Conservation (phyloP, 1,284 basidiomycete genomes). For the Apiotrichum brassicae region DNA sequence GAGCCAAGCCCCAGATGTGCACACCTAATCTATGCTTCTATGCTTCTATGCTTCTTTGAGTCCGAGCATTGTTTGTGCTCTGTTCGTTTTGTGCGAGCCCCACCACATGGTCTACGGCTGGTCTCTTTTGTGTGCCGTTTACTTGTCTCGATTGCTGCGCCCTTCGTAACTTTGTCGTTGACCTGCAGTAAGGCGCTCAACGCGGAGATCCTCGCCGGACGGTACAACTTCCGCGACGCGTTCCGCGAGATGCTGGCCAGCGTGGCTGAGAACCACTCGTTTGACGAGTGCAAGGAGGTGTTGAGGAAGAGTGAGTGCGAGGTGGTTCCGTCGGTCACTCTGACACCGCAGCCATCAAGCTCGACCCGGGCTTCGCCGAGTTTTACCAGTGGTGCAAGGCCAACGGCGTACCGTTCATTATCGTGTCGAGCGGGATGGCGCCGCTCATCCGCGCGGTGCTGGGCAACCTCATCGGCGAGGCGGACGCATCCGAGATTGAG, state of each 20-base stretch:
- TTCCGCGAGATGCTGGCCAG: constrained; percentile 75
- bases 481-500: constrained; percentile 67
- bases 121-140: too few relatives aligned
- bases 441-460: constrained; percentile 80
- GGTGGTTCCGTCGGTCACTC: background rate
- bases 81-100: too few relatives aligned
- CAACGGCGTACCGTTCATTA: constrained; percentile 74
- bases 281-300: constrained; percentile 70
- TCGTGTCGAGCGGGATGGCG: constrained; percentile 90
- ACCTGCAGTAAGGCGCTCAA: constrained; percentile 61
- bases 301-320: constrained; percentile 55
- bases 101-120: too few relatives aligned
- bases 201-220: constrained; percentile 60
- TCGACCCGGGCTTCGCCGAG: constrained; percentile 79
- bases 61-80: too few relatives aligned
- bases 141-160: too few relatives aligned
- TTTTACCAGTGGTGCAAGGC: constrained; percentile 75
- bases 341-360: constrained; percentile 59
- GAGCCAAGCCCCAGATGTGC: too few relatives aligned
- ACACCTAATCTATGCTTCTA: too few relatives aligned
- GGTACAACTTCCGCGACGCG: constrained; percentile 66
- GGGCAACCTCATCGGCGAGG: constrained; percentile 65
- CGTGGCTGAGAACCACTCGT: constrained; percentile 54
- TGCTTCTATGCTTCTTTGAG: too few relatives aligned
- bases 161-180: too few relatives aligned